A percentile compares a stretch with the other conserved stretches of the same genome.
phyloP scores from a whole-genome alignment of 352 stramenopile genomes.

The Lagenidium sp. region DNA sequence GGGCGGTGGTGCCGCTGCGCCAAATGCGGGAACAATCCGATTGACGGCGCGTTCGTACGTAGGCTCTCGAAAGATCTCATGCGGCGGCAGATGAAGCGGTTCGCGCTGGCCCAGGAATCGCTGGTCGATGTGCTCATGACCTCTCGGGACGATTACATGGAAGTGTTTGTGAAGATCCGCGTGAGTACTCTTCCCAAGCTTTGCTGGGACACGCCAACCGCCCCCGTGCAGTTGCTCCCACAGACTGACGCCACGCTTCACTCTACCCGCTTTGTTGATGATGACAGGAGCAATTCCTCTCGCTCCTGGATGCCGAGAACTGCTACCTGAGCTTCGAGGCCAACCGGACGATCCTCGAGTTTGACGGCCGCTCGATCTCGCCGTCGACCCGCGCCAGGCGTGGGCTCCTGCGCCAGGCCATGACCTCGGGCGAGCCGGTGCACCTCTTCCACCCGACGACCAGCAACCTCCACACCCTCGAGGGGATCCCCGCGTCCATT shows the following conservation, averaged over 20 bases:
- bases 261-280: too few relatives aligned
- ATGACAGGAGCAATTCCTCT: slow-evolving; percentile 61
- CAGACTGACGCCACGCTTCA: too few relatives aligned
- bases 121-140: slow-evolving; percentile 37
- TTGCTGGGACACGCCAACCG: too few relatives aligned
- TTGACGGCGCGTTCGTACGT: neutral
- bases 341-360: slow-evolving; percentile 42
- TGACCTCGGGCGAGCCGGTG: slow-evolving; percentile 23
- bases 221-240: too few relatives aligned
- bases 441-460: slow-evolving; percentile 20
- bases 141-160: slow-evolving; percentile 34
- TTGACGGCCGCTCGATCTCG: slow-evolving; percentile 41
- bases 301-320: slow-evolving; percentile 49
- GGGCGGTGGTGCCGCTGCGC: too few relatives aligned
- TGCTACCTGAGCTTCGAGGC: slow-evolving; percentile 53
- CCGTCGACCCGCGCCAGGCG: slow-evolving; percentile 21
- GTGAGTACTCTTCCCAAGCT: too few relatives aligned
- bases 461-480: slow-evolving; percentile 11
- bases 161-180: slow-evolving; percentile 42
- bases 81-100: slow-evolving; percentile 34
- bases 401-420: slow-evolving; percentile 13
- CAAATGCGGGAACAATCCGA: too few relatives aligned
- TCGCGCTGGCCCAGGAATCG: slow-evolving; percentile 35
- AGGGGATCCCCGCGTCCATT: slow-evolving; percentile 18
- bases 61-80: slow-evolving; percentile 43